Evolutionary conservation across 1,139 yeast genomes (phyloP), one percentile per base, ranked within the genome.

Genomic region (Candida tetrigidarum): DNA sequence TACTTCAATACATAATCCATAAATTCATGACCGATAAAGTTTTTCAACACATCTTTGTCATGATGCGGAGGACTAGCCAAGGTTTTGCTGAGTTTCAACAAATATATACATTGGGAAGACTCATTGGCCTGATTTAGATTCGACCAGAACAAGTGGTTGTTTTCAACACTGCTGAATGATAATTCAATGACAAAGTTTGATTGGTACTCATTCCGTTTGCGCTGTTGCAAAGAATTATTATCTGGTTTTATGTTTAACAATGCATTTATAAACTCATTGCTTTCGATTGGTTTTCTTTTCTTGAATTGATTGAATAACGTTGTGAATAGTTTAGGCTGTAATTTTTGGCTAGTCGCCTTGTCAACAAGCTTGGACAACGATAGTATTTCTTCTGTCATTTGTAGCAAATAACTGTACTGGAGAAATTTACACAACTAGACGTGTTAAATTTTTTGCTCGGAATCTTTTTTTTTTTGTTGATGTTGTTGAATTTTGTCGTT

Each of bases 261-360:
- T n/a, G 43, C 50, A 22, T 14, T 29, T 14, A 48, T 29, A 34
- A 37, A 45, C 37, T 48, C 43, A 28, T 43, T 44, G 18, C 37
- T 38, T 15, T 37, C 30, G 20, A 48, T 44, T 9, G 23, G 32
- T 22, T 28, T 32, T 22, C 32, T 41, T 10, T 25, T n/a, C 1
- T 28, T 14, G 11, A 48, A 25, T 37, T 48, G 49, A 41, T 43
- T 38, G 33, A 44, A 43, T 36, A 46, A 44, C 7, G 46, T 43
- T 35, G 46, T 34, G 18, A 46, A 46, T 40, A 39, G 25, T 35
- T 42, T 48, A 5, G 43, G 39, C 3, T 47, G 34, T 22, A 48
- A 20, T 23, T 44, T 45, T 26, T 48, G 48, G 14, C 23, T 48
- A 9, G 39, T 39, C 11, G 49, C 27, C 32, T 48, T 48, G 9